Evolutionary conservation across 129 eudicot species (phyloP).

Genomic region (Gnaphalium uliginosum): DNA sequence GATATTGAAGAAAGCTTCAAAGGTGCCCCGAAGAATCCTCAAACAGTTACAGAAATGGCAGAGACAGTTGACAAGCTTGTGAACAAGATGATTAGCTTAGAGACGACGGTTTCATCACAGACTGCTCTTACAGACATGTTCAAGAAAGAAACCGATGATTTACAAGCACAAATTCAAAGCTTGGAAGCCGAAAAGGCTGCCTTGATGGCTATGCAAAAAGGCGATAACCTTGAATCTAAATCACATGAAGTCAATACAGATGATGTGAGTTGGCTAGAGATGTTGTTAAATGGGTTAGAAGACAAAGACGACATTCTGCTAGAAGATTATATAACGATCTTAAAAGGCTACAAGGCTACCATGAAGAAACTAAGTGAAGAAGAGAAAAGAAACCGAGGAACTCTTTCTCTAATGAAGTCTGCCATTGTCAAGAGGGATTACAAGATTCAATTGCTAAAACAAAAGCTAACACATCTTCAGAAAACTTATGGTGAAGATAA

Average conservation of each 20-base stretch:
- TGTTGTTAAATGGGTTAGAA: slow-evolving; percentile 70
- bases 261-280: slow-evolving; percentile 56
- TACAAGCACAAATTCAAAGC: slow-evolving; percentile 55
- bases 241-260: slow-evolving; percentile 21
- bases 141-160: slow-evolving; percentile 54
- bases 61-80: slow-evolving; percentile 82
- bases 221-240: slow-evolving; percentile 9
- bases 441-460: slow-evolving; percentile 51
- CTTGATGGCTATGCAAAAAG: slow-evolving; percentile 27
- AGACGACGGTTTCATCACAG: slow-evolving; percentile 66
- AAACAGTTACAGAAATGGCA: slow-evolving; percentile 58
- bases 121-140: slow-evolving; percentile 60
- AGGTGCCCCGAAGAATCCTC: slow-evolving; percentile 21
- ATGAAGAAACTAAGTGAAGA: slow-evolving; percentile 57
- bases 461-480: slow-evolving; percentile 41
- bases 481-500: slow-evolving; percentile 32
- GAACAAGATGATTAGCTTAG: slow-evolving; percentile 61
- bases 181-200: slow-evolving; percentile 73
- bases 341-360: slow-evolving; percentile 65
- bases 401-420: slow-evolving; percentile 34
- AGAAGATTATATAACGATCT: slow-evolving; percentile 61
- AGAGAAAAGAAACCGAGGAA: slow-evolving; percentile 51
- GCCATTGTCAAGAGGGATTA: slow-evolving; percentile 55
- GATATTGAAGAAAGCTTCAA: neutral
- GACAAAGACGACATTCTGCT: slow-evolving; percentile 65